Percentiles rank a stretch among this genome's conserved stretches.
Evolutionary conservation across 2,329 filamentous ascomycete species (phyloP).

Genomic region (Ophiocordyceps camponoti-floridani): DNA sequence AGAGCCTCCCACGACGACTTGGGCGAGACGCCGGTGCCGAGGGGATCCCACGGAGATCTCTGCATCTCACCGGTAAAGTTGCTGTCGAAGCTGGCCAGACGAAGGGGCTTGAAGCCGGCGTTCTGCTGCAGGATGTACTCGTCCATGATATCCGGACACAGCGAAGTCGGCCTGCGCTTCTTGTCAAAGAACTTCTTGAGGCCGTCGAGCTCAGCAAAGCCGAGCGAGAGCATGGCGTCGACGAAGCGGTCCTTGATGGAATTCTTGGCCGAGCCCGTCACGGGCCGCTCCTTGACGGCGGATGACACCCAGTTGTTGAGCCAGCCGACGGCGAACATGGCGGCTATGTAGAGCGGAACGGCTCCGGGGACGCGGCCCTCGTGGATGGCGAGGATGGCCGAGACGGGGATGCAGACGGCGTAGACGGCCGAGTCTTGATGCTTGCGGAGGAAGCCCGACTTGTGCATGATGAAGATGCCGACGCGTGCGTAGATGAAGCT

Average conservation of each 20-base stretch:
- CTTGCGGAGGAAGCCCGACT: constrained; percentile 1
- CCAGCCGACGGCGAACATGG: not conserved
- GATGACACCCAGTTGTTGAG: constrained; percentile 1
- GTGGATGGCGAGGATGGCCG: not conserved
- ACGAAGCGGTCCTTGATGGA: not conserved
- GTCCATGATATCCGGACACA: not conserved
- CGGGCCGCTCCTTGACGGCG: not conserved
- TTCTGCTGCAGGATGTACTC: not conserved
- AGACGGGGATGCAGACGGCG: constrained; percentile 1
- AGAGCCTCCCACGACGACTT: not conserved
- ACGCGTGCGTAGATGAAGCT: constrained; percentile 1
- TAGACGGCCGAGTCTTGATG: constrained; percentile 1
- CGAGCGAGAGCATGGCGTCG: not conserved
- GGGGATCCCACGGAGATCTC: not conserved
- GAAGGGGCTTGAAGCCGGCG: not conserved
- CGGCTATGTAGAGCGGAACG: not conserved
- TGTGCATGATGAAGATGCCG: constrained; percentile 1
- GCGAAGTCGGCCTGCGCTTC: not conserved
- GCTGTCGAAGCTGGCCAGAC: not conserved
- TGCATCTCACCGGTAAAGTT: not conserved
- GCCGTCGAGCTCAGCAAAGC: constrained; percentile 1
- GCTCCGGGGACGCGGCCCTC: not conserved
- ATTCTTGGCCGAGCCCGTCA: not conserved
- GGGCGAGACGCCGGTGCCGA: not conserved
- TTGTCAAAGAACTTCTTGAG: not conserved